Evolutionary conservation across 208 protist species (phyloP).

Genomic region (Willaertia magna): DNA sequence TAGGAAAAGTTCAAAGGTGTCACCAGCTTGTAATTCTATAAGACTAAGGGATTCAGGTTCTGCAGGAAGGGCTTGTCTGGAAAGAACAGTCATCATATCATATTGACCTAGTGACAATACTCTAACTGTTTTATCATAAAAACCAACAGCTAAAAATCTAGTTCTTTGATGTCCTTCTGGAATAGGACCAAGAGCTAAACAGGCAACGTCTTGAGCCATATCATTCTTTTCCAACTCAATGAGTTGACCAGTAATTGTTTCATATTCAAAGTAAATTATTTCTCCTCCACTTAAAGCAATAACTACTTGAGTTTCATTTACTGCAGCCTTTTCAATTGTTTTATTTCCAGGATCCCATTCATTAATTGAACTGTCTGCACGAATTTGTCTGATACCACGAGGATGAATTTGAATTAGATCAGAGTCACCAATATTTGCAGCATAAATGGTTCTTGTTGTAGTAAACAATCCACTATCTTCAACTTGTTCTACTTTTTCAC

Average conservation of each 20-base stretch:
- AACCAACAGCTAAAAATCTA: conserved; percentile 48
- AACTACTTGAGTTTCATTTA: conserved; percentile 53
- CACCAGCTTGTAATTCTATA: conserved; percentile 15
- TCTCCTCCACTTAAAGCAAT: conserved; percentile 52
- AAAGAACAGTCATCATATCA: conserved; percentile 32
- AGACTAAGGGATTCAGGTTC: conserved; percentile 18
- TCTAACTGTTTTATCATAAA: conserved; percentile 20
- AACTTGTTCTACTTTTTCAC: conserved; percentile 62
- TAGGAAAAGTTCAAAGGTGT: conserved; percentile 39
- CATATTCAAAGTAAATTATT: conserved; percentile 77
- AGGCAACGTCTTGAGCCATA: conserved; percentile 37
- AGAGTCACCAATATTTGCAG: conserved; percentile 5
- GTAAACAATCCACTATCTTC: conserved; percentile 51
- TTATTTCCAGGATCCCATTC: conserved; percentile 51
- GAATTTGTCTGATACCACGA: conserved; percentile 52
- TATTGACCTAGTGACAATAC: conserved; percentile 53
- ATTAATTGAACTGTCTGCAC: conserved; percentile 39
- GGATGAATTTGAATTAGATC: conserved; percentile 56
- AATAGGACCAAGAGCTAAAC: conserved; percentile 44
- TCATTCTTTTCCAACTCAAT: conserved; percentile 49
- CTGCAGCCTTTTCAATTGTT: conserved; percentile 30
- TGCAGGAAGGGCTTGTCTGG: conserved; percentile 25
- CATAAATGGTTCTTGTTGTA: conserved; percentile 31
- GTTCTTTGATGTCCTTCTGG: conserved; percentile 31
- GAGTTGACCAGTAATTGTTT: conserved; percentile 38